Evolutionary conservation across 2,329 filamentous ascomycete genomes (phyloP), one percentile per base, ranked within the genome.

Genomic region (Hypocrella siamensis): DNA sequence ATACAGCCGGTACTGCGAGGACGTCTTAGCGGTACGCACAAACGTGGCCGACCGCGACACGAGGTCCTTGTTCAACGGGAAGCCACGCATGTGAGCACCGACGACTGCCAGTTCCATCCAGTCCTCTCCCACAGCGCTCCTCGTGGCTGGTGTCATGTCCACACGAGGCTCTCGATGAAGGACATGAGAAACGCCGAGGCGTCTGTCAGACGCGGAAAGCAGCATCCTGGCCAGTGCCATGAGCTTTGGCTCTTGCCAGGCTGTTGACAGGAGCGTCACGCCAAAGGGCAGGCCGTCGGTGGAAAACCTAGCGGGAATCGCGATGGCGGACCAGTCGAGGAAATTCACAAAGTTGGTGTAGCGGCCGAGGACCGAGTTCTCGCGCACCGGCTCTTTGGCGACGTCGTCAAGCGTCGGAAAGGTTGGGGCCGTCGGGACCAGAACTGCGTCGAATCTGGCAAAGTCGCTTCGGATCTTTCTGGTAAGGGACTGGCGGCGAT

Each of bases 331-430:
- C 41, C 72, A 57, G 45, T 75, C 70, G 14, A 75, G 46, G 18
- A 75, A 66, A 40, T 75, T 75, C 12, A 63, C 71, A 42, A 67
- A 73, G 42, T 74, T 70, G 0, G 69, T 72, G 35, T 72, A 75
- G 3, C 58, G 62, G 5, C 68, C 67, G 5, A 72, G 44, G 4
- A 57, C 47, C 4, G 64, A 64, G 40, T 75, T 75, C 42, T 65
- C 58, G 12, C 46, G 48, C 16, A 75, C 55, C 0, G 70, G 70
- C 26, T 70, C 62, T 3, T 48, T 48, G 2, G 56, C 49, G 29
- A 75, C 56, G 35, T 70, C 58, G 14, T 59, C 52, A 3, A 72
- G 56, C 0, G 61, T 70, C 25, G 58, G 60, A 38, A 65, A 63
- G 2, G 52, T 58, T 5, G 70, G 70, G 11, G 66, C 54, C 0